A percentile compares a stretch with the other conserved stretches of the same genome.
These are phyloP conservation scores for Pseudogymnoascus sp. DNA, from an alignment of 2,329 filamentous ascomycete genomes.

Conservation along the genomic window DNA sequence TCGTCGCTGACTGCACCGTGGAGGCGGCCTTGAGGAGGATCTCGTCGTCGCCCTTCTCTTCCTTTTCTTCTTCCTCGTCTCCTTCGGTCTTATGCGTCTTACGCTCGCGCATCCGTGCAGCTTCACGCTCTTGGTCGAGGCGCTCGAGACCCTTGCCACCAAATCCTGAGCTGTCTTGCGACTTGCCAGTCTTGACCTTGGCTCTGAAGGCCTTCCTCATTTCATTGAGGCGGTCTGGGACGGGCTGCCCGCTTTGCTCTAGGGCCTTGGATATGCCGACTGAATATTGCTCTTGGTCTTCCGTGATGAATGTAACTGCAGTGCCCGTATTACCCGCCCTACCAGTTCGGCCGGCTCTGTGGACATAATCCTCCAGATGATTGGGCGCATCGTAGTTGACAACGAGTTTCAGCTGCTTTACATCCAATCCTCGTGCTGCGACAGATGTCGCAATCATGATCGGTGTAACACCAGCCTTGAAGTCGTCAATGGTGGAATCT, in stretches of 20 bases:
- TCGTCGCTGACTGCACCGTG: constrained; percentile 52
- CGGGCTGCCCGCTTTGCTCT: constrained; percentile 74
- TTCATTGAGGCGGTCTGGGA: constrained; percentile 61
- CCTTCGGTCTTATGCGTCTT: constrained; percentile 85
- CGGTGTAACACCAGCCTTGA: constrained; percentile 83
- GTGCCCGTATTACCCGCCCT: constrained; percentile 91
- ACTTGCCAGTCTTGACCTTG: constrained; percentile 87
- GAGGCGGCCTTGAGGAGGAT: constrained; percentile 61
- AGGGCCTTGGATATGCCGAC: constrained; percentile 77
- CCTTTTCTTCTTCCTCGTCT: constrained; percentile 69
- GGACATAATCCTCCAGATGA: constrained; percentile 93
- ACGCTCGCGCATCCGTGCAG: constrained; percentile 75
- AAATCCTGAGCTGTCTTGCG: constrained; percentile 83
- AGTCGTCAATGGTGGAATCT: constrained; percentile 85
- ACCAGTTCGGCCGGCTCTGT: constrained; percentile 86
- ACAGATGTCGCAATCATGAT: constrained; percentile 93
- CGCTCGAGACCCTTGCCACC: constrained; percentile 90
- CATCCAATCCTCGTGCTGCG: constrained; percentile 87
- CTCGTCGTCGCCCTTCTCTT: constrained; percentile 60
- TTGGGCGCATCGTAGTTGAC: constrained; percentile 94
- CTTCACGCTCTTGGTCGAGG: constrained; percentile 83
- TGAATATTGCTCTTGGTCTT: constrained; percentile 85
- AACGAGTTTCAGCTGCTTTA: constrained; percentile 91
- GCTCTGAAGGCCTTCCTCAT: constrained; percentile 70
- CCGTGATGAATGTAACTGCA: constrained; percentile 87